Evolutionary conservation across 129 eudicot genomes (phyloP).

Genomic region (Chrysanthemum seticuspe): DNA sequence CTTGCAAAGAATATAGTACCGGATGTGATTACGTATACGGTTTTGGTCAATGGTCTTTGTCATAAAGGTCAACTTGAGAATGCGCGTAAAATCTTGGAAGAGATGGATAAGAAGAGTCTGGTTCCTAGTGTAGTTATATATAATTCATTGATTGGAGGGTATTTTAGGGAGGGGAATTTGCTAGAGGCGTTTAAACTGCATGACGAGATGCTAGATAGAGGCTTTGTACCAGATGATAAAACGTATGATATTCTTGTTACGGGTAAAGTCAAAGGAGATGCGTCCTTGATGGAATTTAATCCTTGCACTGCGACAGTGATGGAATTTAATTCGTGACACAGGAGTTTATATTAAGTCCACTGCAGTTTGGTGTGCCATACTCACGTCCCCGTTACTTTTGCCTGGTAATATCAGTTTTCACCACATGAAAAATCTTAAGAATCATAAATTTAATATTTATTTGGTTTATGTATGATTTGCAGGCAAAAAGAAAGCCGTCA

Average conservation of each 20-base stretch:
- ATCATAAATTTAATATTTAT: neutral
- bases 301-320: too few species aligned
- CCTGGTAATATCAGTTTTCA: conserved; percentile 52
- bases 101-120: conserved; percentile 54
- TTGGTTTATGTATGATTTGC: conserved; percentile 27
- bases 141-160: conserved; percentile 66
- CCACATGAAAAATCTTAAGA: too few species aligned
- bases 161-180: conserved; percentile 83
- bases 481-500: conserved; percentile 89
- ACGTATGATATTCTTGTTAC: conserved; percentile 79
- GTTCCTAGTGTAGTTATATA: conserved; percentile 66
- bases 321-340: neutral
- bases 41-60: conserved; percentile 76
- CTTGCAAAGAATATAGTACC: conserved; percentile 65
- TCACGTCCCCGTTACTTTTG: conserved; percentile 90
- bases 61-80: conserved; percentile 65
- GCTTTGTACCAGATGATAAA: conserved; percentile 67
- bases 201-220: conserved; percentile 94
- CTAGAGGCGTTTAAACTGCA: conserved; percentile 81
- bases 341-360: too few species aligned
- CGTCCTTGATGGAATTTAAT: conserved; percentile 14
- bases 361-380: too few species aligned
- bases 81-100: conserved; percentile 61
- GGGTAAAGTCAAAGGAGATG: conserved; percentile 47
- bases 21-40: conserved; percentile 56